phyloP scores from a whole-genome alignment of 768 basidiomycete genomes.

The Pisolithus tinctorius region DNA sequence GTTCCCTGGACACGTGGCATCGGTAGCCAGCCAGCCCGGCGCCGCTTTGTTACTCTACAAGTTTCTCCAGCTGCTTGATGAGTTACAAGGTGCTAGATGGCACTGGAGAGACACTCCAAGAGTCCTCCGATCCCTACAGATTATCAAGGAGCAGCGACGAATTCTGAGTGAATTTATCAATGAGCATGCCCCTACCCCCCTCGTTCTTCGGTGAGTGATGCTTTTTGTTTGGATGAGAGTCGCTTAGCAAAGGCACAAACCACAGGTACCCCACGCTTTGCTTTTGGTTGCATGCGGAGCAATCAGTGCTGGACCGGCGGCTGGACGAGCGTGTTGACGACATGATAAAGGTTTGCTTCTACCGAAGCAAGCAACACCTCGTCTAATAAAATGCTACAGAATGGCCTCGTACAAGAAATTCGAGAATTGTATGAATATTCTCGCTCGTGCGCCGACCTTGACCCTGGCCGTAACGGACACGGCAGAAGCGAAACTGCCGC shows the following conservation, averaged over 20 bases:
- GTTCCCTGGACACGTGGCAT: conserved; percentile 55
- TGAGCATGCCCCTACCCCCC: conserved; percentile 45
- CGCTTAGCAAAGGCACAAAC: background rate
- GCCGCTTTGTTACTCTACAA: conserved; percentile 59
- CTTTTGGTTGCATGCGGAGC: conserved; percentile 86
- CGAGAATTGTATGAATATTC: conserved; percentile 36
- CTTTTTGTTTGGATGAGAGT: background rate
- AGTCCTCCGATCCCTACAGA: conserved; percentile 69
- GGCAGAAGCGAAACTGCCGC: conserved; percentile 1
- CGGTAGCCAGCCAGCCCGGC: conserved; percentile 47
- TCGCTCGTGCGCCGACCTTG: conserved; percentile 1
- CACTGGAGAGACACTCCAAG: conserved; percentile 96
- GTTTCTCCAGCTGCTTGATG: conserved; percentile 68
- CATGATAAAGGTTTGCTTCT: conserved; percentile 68
- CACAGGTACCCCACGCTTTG: conserved; percentile 75
- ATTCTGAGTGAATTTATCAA: conserved; percentile 60
- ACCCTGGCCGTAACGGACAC: background rate
- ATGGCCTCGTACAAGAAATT: conserved; percentile 79
- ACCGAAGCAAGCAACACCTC: background rate
- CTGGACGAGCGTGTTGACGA: conserved; percentile 77
- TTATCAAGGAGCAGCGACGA: conserved; percentile 65
- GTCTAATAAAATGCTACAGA: conserved; percentile 32
- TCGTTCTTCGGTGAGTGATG: conserved; percentile 46
- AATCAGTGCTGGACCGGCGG: conserved; percentile 52
- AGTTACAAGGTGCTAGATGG: conserved; percentile 72